Evolutionary conservation across 805 yeast species (phyloP).

Genomic region (Ogataea henricii): DNA sequence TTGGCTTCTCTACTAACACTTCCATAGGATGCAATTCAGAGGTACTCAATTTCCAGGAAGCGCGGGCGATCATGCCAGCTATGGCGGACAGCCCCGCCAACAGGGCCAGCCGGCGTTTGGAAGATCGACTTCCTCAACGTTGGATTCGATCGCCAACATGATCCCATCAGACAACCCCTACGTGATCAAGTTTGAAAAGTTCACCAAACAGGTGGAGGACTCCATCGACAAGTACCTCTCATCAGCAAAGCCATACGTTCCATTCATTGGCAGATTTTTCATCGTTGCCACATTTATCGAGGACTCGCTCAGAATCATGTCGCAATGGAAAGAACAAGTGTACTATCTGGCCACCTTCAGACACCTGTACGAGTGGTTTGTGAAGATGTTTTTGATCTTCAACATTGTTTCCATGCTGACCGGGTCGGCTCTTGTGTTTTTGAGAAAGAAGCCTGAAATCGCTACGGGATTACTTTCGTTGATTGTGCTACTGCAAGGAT

Average conservation of each 20-base stretch:
- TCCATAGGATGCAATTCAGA: constrained; percentile 32
- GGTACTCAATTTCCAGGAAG: constrained; percentile 34
- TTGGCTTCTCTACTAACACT: background rate
- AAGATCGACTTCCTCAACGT: constrained; percentile 16
- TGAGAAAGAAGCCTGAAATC: constrained; percentile 64
- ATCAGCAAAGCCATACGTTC: constrained; percentile 71
- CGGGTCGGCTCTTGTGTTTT: constrained; percentile 71
- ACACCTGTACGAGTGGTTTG: constrained; percentile 75
- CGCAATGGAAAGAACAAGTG: constrained; percentile 92
- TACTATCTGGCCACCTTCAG: constrained; percentile 79
- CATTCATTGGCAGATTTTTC: constrained; percentile 83
- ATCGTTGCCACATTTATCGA: constrained; percentile 94
- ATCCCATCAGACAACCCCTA: constrained; percentile 36
- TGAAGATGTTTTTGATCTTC: constrained; percentile 63
- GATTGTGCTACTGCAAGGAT: constrained; percentile 80
- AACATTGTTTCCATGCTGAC: constrained; percentile 70
- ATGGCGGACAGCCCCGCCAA: constrained; percentile 11
- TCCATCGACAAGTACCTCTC: constrained; percentile 50
- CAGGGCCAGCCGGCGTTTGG: constrained; percentile 10
- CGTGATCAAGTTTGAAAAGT: constrained; percentile 46
- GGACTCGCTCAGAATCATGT: constrained; percentile 77
- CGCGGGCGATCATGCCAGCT: constrained; percentile 12
- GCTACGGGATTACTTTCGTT: constrained; percentile 70
- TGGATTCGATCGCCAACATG: constrained; percentile 31
- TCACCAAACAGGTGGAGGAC: constrained; percentile 57